Base-by-base conservation (phyloP, 768 basidiomycete genomes). In the Porpolomopsis calyptriformis region DNA sequence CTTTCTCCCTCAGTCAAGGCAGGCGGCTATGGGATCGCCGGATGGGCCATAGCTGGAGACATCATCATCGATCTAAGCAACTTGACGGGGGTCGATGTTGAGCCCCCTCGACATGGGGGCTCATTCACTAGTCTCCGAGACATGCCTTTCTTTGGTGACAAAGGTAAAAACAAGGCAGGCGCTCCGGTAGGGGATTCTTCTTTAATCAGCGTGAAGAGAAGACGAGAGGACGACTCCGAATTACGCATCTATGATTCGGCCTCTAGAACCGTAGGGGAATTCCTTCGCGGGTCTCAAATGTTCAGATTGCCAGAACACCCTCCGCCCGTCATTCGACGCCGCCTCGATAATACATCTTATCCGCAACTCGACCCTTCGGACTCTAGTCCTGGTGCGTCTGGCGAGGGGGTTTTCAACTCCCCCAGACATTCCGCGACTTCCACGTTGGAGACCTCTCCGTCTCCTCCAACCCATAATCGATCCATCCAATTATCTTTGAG, bases 1-100 rank as follows among this genome's bases (percentile, higher is more conserved):
- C 65, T 93, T 2, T 78, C 82, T 8, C 76, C 84, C 4, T 90
- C 87, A 7, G 74, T 91, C 54, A 91, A 89, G 59, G 85, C 87
- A 1, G 92, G 92, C 20, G 92, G 92, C 0, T 92, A 85, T 57
- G 92, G 90, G 4, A 92, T 86, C 1, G 87, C 82, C 8, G 91
- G 89, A 1, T 90, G 89, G 85, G 78, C 87, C 39, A 76, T 93
- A 45, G 80, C 79, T 12, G 92, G 92, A 29, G 83, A 93, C 55
- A 69, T 94, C 47, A 80, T 94, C 56, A 62, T 93, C 53, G 92
- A 94, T 64, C 64, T 94, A 40, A 76, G 72, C 55, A 76, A 72
- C 53, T 65, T 96, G 41, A 68, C 69, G 43, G 80, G 82, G 29
- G 68, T 85, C 31, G 74, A 79, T 25, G 78, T 90, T 45, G 84